Evolutionary conservation across 164 flowering plant genomes (phyloP).

Genomic region (Nelumbo lutea): DNA sequence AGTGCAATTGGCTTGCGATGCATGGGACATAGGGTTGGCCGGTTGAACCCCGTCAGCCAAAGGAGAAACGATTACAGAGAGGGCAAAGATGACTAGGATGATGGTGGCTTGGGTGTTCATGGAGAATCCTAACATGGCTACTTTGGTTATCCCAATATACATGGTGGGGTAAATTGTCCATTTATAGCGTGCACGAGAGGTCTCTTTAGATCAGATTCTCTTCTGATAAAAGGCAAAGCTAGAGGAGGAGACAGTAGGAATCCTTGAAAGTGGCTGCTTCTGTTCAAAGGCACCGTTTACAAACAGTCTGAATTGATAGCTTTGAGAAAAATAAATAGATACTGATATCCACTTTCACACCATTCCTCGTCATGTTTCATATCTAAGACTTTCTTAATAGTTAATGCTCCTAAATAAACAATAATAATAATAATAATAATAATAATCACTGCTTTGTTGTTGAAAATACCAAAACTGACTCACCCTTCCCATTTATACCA

Average conservation of each 20-base stretch:
- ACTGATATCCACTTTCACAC: neutral
- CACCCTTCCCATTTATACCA: no score
- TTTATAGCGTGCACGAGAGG: neutral
- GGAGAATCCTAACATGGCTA: neutral
- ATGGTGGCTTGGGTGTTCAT: neutral
- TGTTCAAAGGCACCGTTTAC: constrained; percentile 6
- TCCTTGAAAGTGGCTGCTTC: constrained; percentile 7
- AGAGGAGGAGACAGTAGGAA: constrained; percentile 2
- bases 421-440: no score
- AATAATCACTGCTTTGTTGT: no score
- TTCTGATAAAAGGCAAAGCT: neutral
- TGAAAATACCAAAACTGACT: no score
- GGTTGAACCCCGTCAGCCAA: constrained; percentile 1
- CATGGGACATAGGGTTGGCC: neutral
- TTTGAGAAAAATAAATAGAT: neutral
- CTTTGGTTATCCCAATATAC: neutral
- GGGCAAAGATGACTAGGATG: constrained; percentile 1
- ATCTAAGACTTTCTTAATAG: neutral
- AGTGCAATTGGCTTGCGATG: constrained; percentile 9
- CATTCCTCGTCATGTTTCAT: neutral
- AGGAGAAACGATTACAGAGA: neutral
- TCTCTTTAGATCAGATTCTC: constrained; percentile 8
- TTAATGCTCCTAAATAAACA: neutral
- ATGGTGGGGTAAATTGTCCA: neutral
- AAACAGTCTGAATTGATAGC: neutral